A percentile compares a stretch with the other conserved stretches of the same genome.
Conservation (phyloP, 148 eudicot genomes). For the Agrostemma githago region DNA sequence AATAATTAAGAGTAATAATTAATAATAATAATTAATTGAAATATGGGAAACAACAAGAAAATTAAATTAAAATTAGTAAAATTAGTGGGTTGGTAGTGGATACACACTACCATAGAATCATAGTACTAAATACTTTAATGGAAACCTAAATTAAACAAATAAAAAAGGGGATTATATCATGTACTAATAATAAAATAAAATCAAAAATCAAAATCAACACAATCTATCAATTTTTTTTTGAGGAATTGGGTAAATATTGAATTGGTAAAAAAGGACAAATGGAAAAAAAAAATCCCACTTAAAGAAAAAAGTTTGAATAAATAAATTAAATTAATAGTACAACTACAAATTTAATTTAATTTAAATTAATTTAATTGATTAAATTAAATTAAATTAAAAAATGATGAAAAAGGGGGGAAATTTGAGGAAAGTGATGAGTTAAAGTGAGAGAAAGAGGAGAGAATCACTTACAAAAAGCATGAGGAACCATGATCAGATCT, state of each 20-base stretch:
- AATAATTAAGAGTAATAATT: neutral
- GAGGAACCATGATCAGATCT: constrained; percentile 34
- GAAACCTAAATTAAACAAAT: constrained; percentile 10
- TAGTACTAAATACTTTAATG: constrained; percentile 13
- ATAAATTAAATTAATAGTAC: no score
- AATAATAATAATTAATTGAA: neutral
- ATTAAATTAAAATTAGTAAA: constrained; percentile 8
- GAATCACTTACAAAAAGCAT: constrained; percentile 13
- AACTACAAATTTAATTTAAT: no score
- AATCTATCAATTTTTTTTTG: constrained; percentile 13
- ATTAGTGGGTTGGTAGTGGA: neutral
- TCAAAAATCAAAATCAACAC: constrained; percentile 21
- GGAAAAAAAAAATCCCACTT: no score
- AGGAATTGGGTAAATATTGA: no score
- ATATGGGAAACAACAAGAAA: neutral
- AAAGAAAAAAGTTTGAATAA: neutral
- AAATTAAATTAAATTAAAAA: neutral
- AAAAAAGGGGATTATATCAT: neutral
- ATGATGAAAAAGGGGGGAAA: constrained; percentile 5
- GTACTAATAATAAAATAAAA: no score
- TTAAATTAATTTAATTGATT: no score
- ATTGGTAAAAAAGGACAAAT: no score
- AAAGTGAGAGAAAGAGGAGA: constrained; percentile 6
- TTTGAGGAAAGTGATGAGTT: constrained; percentile 9
- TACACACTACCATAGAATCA: constrained; percentile 11